These are phyloP conservation scores for Clitocybe nebularis DNA, from an alignment of 1,284 basidiomycete species.

Conservation along the genomic window DNA sequence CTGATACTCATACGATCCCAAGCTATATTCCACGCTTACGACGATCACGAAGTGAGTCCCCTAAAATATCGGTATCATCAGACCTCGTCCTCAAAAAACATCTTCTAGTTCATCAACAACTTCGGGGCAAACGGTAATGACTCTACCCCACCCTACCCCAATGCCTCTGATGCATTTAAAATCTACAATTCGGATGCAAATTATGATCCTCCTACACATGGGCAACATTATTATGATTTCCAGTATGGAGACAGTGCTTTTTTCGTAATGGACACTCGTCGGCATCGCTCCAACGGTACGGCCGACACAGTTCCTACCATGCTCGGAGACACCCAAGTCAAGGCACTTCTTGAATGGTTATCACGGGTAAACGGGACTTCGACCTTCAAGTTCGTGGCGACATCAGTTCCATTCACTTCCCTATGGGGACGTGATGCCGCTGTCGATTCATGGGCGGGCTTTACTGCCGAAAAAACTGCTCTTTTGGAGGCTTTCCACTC, in stretches of 20 bases:
- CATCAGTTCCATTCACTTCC: constrained; percentile 75
- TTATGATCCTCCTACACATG: constrained; percentile 45
- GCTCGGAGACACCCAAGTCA: constrained; percentile 69
- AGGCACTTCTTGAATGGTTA: constrained; percentile 65
- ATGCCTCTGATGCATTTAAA: constrained; percentile 61
- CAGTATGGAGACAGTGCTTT: constrained; percentile 69
- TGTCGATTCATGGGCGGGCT: constrained; percentile 72
- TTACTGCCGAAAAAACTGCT: constrained; percentile 56
- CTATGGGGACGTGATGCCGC: constrained; percentile 72
- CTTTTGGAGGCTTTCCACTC: constrained; percentile 58
- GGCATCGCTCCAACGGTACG: constrained; percentile 51
- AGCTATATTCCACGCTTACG: constrained; percentile 58
- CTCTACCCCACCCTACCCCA: constrained; percentile 48
- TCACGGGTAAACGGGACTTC: constrained; percentile 66
- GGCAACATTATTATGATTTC: constrained; percentile 63
- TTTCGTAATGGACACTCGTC: constrained; percentile 78
- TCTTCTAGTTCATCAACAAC: constrained; percentile 56
- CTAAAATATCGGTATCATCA: background rate
- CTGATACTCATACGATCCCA: constrained; percentile 1
- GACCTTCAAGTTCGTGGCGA: constrained; percentile 80
- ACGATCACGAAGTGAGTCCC: constrained; percentile 61
- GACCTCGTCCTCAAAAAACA: constrained; percentile 6
- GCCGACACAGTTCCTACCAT: constrained; percentile 57
- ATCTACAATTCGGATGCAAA: constrained; percentile 70
- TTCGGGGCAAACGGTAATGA: constrained; percentile 56